phyloP scores from a whole-genome alignment of 768 basidiomycete species.

The Lentinula boryana region DNA sequence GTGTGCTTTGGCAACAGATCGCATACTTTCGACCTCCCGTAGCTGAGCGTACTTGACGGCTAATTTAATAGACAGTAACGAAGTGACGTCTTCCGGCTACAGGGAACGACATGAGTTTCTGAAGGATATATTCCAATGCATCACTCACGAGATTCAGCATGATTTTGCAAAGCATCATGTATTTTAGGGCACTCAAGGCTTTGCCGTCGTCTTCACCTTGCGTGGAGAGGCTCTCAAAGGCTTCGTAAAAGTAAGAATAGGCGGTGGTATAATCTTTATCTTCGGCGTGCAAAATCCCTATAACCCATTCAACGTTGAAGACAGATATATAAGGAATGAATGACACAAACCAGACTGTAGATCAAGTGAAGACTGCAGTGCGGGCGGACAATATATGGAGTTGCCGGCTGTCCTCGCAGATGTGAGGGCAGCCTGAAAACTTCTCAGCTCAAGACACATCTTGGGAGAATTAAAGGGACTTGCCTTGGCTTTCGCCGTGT shows the following conservation, averaged over 20 bases:
- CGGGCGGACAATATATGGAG: conserved; percentile 74
- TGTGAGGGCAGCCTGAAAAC: conserved; percentile 69
- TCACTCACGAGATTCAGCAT: conserved; percentile 87
- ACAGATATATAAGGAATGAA: background rate
- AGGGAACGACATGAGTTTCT: background rate
- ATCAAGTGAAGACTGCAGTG: conserved; percentile 41
- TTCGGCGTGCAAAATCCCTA: conserved; percentile 85
- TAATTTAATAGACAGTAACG: conserved; percentile 81
- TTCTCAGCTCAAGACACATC: background rate
- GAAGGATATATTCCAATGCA: background rate
- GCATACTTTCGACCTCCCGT: conserved; percentile 93
- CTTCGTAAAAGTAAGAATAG: conserved; percentile 96
- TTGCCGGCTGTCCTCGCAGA: conserved; percentile 92
- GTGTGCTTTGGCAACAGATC: conserved; percentile 90
- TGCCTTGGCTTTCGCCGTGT: conserved; percentile 87
- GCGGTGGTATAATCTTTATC: conserved; percentile 98
- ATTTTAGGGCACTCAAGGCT: conserved; percentile 86
- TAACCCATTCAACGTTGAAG: background rate
- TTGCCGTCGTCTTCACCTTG: conserved; percentile 65
- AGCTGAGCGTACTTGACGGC: conserved; percentile 83
- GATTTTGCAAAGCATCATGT: conserved; percentile 97
- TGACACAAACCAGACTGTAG: conserved; percentile 33
- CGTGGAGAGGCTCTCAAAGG: conserved; percentile 82
- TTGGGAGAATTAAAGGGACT: conserved; percentile 8
- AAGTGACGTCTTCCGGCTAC: conserved; percentile 90